Percentiles rank a stretch among this genome's conserved stretches.
Conservation (phyloP, 352 stramenopile genomes). For the Globisporangium paroecandrum region DNA sequence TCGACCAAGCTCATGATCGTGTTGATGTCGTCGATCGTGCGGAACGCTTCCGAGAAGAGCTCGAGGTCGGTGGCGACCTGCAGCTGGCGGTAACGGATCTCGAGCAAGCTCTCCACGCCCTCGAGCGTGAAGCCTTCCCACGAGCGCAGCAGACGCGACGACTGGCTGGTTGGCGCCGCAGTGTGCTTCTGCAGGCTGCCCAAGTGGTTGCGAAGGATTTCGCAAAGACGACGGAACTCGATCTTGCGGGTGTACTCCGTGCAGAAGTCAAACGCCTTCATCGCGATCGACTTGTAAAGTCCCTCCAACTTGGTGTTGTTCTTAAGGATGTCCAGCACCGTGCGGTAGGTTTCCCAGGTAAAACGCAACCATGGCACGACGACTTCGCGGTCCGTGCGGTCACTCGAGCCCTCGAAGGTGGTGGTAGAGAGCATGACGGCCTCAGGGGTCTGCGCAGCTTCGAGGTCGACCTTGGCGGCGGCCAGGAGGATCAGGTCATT, state of each 20-base stretch:
- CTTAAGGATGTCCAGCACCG: conserved; percentile 97
- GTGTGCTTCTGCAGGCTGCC: conserved; percentile 93
- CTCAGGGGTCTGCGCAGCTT: conserved; percentile 93
- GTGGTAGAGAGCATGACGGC: conserved; percentile 96
- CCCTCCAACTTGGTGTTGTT: conserved; percentile 92
- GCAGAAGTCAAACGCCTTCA: conserved; percentile 85
- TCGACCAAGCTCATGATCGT: conserved; percentile 92
- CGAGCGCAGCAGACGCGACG: conserved; percentile 85
- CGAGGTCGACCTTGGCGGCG: conserved; percentile 86
- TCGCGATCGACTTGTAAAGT: conserved; percentile 73
- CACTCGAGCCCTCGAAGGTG: conserved; percentile 92
- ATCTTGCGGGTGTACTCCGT: conserved; percentile 89
- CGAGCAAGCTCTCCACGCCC: conserved; percentile 93
- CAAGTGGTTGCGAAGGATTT: conserved; percentile 97
- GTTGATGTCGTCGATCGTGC: conserved; percentile 99
- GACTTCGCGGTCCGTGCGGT: conserved; percentile 93
- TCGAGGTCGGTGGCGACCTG: conserved; percentile 93
- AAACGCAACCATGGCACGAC: conserved; percentile 94
- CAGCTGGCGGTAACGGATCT: conserved; percentile 96
- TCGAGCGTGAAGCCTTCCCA: conserved; percentile 97
- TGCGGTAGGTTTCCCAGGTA: conserved; percentile 98
- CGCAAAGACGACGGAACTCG: conserved; percentile 96
- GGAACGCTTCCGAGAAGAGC: conserved; percentile 97
- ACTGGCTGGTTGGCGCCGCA: conserved; percentile 64
- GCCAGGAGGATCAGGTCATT: conserved; percentile 82